Conservation (phyloP, 495 filamentous ascomycete genomes). For the Chaetomium cochliodes region DNA sequence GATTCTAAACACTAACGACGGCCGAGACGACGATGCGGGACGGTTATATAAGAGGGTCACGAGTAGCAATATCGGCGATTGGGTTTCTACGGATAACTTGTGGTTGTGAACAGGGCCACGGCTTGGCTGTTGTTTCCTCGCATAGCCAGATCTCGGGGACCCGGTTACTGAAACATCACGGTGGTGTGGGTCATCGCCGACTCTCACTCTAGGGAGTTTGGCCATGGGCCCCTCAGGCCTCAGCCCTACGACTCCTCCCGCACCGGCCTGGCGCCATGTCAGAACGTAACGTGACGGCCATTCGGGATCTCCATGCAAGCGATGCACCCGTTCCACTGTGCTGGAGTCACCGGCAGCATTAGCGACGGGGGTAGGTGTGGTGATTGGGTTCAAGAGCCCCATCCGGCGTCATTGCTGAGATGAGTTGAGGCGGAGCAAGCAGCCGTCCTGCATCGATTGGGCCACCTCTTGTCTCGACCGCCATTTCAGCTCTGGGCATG, state of each 20-base stretch:
- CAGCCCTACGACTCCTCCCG: conserved; percentile 13
- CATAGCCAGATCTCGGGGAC: conserved; percentile 12
- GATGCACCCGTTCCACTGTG: conserved; percentile 10
- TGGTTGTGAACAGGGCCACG: not conserved
- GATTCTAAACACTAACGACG: not conserved
- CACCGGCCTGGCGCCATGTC: conserved; percentile 7
- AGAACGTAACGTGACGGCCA: conserved; percentile 15
- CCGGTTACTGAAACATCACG: conserved; percentile 6
- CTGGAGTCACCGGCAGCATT: conserved; percentile 16
- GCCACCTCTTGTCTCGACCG: conserved; percentile 6
- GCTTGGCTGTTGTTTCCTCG: not conserved
- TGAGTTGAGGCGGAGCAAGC: conserved; percentile 10
- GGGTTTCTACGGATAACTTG: not conserved
- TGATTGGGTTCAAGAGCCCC: conserved; percentile 15
- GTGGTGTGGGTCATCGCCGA: not conserved
- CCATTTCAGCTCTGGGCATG: conserved; percentile 20
- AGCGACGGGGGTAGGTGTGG: not conserved
- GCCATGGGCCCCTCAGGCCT: not conserved
- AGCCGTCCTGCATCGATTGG: conserved; percentile 17
- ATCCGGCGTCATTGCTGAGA: not conserved
- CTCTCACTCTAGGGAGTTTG: not conserved
- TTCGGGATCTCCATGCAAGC: not conserved
- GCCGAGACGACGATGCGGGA: not conserved
- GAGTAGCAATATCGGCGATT: not conserved
- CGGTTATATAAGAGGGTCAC: conserved; percentile 2